Evolutionary conservation across 2,329 filamentous ascomycete genomes (phyloP).

Genomic region (Magnaporthiopsis poae): DNA sequence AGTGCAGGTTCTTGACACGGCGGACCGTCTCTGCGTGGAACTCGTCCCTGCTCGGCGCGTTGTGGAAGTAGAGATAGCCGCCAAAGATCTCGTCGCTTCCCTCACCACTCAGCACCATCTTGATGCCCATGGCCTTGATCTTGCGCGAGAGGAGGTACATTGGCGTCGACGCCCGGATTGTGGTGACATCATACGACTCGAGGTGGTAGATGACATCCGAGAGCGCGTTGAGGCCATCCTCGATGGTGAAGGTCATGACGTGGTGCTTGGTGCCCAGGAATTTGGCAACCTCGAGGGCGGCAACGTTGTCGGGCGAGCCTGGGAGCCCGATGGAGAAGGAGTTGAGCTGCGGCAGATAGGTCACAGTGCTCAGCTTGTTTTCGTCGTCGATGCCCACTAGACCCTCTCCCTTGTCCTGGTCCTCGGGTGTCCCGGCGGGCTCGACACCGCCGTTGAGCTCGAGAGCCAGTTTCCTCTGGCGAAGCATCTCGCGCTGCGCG

Average conservation of each 20-base stretch:
- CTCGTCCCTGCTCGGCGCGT: constrained; percentile 77
- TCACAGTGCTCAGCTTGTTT: constrained; percentile 78
- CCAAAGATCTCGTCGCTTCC: constrained; percentile 97
- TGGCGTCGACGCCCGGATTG: constrained; percentile 92
- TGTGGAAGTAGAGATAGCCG: constrained; percentile 97
- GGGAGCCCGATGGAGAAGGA: constrained; percentile 97
- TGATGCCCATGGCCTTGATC: constrained; percentile 98
- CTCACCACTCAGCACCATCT: constrained; percentile 97
- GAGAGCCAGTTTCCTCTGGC: constrained; percentile 58
- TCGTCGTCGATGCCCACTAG: constrained; percentile 92
- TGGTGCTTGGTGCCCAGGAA: constrained; percentile 97
- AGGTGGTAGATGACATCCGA: constrained; percentile 97
- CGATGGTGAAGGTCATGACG: constrained; percentile 94
- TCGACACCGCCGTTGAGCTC: constrained; percentile 34
- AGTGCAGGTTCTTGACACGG: constrained; percentile 89
- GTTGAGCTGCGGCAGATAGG: constrained; percentile 88
- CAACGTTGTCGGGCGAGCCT: constrained; percentile 81
- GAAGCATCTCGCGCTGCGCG: constrained; percentile 81
- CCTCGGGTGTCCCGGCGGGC: constrained; percentile 30
- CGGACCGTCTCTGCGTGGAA: constrained; percentile 94
- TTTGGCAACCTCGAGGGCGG: constrained; percentile 84
- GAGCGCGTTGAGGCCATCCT: constrained; percentile 91
- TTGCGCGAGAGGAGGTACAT: constrained; percentile 98
- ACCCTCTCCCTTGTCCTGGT: constrained; percentile 54
- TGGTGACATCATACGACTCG: constrained; percentile 96